Base-by-base conservation (phyloP, 2,329 filamentous ascomycete genomes). In the Verticillium albo-atrum region DNA sequence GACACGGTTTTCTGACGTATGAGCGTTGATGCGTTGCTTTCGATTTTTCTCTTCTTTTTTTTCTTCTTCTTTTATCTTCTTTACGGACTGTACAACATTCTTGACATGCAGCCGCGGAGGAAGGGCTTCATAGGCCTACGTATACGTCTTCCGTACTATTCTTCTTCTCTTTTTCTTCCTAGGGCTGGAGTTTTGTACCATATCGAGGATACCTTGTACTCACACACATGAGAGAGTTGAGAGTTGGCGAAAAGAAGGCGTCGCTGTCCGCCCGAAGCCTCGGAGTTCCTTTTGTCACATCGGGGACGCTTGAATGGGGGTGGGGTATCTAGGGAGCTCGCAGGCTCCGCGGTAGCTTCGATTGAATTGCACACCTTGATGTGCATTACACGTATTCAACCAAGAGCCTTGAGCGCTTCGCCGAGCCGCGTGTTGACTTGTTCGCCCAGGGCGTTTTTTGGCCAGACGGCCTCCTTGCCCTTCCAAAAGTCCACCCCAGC, bases 11-110 rank as follows among this genome's bases (percentile, higher is more conserved):
- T 52, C 34, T 32, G 27, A 26, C 6, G 27, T 51, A 30, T 42
- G 35, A 20, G 42, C 42, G 42, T 47, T 47, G 42, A 47, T 47
- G 42, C n/a, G n/a, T 42, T 60, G 37, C 37, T 58, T 55, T 57
- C 15, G 30, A 52, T 42, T 27, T 55, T 58, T 56, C n/a, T 50
- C 14, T 56, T 42, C 32, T 25, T 58, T 26, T 62, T 9, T 58
- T 47, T 47, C 42, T 54, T 32, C 27, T 28, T 55, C n/a, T 27
- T 53, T 17, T 42, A 23, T 54, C 53, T 32, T 26, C 42, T 27
- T 32, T 28, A n/a, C 10, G n/a, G 42, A 12, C 7, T 47, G 51
- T 53, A 28, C 25, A 30, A 53, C 51, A 30, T 53, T 53, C 23
- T 47, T 53, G 25, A 53, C 17, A 10, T n/a, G 12, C 4, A n/a